These are phyloP conservation scores for Rhodotorula mucilaginosa DNA, from an alignment of 1,284 basidiomycete species.

Conservation along the genomic window DNA sequence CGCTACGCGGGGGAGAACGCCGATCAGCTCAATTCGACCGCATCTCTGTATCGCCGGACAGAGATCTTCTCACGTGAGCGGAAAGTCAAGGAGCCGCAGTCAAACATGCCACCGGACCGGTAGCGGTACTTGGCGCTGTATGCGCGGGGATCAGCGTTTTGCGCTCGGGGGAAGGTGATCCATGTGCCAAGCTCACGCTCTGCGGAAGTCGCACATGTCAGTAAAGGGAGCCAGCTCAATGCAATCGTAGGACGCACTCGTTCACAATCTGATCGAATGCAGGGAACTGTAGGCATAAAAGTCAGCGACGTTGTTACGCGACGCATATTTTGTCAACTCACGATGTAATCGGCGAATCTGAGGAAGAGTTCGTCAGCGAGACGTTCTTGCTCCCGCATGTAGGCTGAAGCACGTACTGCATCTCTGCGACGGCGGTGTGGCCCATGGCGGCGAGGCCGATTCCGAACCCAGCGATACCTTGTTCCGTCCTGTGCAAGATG, in stretches of 20 bases:
- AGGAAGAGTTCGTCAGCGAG: not conserved
- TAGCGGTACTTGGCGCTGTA: constrained; percentile 76
- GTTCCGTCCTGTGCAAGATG: constrained; percentile 61
- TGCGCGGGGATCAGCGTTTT: not conserved
- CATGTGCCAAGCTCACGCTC: constrained; percentile 1
- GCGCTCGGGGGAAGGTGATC: constrained; percentile 51
- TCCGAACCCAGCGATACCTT: constrained; percentile 92
- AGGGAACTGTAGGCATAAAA: constrained; percentile 51
- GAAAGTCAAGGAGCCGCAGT: constrained; percentile 80
- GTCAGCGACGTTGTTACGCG: not conserved
- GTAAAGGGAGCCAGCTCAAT: no score
- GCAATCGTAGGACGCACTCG: constrained; percentile 53
- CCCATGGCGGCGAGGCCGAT: constrained; percentile 90
- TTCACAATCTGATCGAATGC: constrained; percentile 93
- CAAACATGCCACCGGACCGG: constrained; percentile 78
- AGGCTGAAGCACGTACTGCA: constrained; percentile 59
- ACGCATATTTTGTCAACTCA: not conserved
- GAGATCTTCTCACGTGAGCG: constrained; percentile 58
- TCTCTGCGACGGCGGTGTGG: constrained; percentile 90
- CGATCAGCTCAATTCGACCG: not conserved
- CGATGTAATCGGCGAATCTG: constrained; percentile 26
- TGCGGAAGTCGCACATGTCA: not conserved
- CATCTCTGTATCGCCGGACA: constrained; percentile 5
- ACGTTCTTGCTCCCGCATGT: no score
- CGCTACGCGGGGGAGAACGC: constrained; percentile 46